Base-by-base conservation (phyloP, 1,284 basidiomycete genomes). In the Malassezia caprae region DNA sequence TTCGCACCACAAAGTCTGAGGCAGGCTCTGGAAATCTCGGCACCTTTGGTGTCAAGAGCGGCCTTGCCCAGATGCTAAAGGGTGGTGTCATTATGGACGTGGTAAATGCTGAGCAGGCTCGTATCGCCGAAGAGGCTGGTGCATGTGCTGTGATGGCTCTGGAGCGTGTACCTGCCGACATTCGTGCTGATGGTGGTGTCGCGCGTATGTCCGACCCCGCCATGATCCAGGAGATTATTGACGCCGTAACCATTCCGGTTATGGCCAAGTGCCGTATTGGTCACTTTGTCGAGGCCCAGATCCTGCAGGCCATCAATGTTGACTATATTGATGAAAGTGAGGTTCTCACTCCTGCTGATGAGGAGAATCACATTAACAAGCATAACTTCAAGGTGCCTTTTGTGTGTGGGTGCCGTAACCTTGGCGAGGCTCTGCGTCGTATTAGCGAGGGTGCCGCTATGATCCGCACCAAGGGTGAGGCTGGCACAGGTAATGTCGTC, bases 261-360 rank as follows among this genome's bases (percentile, higher is more conserved):
- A 90, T 90, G 87, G 88, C 88, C 51, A 90, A 91, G 78, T 85
- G 84, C 58, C 84, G 94, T 65, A 96, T 99, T 76, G 94, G 93
- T 1, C 93, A 99, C 78, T 87, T 93, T 66, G 91, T 73, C 53
- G 69, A 69, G 56, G 63, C 65, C 19, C 75, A 91, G 85, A 94
- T 98, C 69, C 79, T 96, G 30, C 90, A 96, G 81, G 82, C 84
- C 19, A 82, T 96, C 72, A 91, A 93, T 10, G 86, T 96, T 49
- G 93, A 99, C 78, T 99, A 96, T 78, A 94, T 99, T 67, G 94
- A 98, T 76, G 77, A 78, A 65, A 90, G 85, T 15, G 93, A 96
- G 77, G 94, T 98, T 45, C 81, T 98, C 56, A 96, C 94, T 0
- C 89, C 90, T 41, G 94, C 93, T 26, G 94, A 78, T 61, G 75